These are phyloP conservation scores for Exophiala mesophila DNA, from an alignment of 2,329 filamentous ascomycete species.

Conservation along the genomic window DNA sequence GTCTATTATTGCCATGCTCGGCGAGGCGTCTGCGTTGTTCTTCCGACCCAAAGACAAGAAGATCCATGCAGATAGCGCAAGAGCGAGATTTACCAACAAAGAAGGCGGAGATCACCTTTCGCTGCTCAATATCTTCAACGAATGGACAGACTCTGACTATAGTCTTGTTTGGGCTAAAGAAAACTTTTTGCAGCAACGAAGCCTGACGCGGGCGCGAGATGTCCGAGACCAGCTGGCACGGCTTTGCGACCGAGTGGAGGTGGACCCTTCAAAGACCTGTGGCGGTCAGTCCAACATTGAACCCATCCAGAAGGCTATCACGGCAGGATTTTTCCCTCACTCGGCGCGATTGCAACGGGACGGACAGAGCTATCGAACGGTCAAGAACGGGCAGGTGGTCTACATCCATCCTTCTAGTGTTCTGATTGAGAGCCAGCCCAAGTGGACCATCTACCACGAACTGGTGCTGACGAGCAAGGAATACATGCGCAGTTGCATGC, in stretches of 20 bases:
- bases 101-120: conserved; percentile 88
- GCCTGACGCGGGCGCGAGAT: conserved; percentile 81
- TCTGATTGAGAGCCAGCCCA: conserved; percentile 63
- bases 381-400: conserved; percentile 84
- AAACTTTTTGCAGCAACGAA: conserved; percentile 89
- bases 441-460: conserved; percentile 81
- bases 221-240: conserved; percentile 89
- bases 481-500: conserved; percentile 85
- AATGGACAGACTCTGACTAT: conserved; percentile 92
- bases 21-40: conserved; percentile 83
- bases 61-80: conserved; percentile 86
- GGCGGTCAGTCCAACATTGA: conserved; percentile 60
- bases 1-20: conserved; percentile 89
- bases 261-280: conserved; percentile 61
- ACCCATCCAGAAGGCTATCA: conserved; percentile 82
- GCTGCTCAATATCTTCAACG: conserved; percentile 87
- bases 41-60: conserved; percentile 97
- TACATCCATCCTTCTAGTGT: conserved; percentile 88
- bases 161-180: conserved; percentile 81
- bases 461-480: conserved; percentile 81
- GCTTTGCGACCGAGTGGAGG: conserved; percentile 88
- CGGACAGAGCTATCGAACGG: conserved; percentile 82
- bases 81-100: conserved; percentile 80
- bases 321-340: conserved; percentile 91
- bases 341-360: conserved; percentile 76